Evolutionary conservation across 495 filamentous ascomycete species (phyloP).

Genomic region (Podospora australis): DNA sequence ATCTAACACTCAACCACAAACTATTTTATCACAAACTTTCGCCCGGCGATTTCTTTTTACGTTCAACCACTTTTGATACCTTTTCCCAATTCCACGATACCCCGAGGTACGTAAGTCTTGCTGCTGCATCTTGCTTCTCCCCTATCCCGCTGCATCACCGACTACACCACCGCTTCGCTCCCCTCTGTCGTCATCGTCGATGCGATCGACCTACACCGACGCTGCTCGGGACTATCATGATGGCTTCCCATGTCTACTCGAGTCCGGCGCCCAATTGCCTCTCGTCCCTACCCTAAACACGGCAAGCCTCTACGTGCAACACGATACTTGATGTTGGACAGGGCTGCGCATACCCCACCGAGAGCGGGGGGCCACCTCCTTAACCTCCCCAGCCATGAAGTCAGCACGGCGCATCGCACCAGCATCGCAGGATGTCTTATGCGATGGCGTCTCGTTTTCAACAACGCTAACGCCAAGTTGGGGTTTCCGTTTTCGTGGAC

Average conservation of each 20-base stretch:
- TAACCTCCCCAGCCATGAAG: slow-evolving; percentile 18
- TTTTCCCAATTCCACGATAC: slow-evolving; percentile 9
- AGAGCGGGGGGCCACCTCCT: slow-evolving; percentile 23
- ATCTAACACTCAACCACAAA: slow-evolving; percentile 15
- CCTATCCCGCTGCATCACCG: slow-evolving; percentile 10
- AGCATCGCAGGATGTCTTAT: slow-evolving; percentile 5
- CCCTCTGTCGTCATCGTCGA: slow-evolving; percentile 32
- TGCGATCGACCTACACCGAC: slow-evolving; percentile 16
- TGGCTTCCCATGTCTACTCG: too few species aligned
- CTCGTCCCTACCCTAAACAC: too few species aligned
- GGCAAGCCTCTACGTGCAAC: too few species aligned
- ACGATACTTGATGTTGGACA: slow-evolving; percentile 10
- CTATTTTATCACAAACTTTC: slow-evolving; percentile 9
- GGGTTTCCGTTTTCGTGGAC: slow-evolving; percentile 5
- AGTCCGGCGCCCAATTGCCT: too few species aligned
- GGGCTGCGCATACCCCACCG: slow-evolving; percentile 26
- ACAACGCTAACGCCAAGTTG: not conserved
- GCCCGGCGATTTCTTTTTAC: too few species aligned
- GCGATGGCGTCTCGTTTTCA: not conserved
- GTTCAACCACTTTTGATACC: too few species aligned
- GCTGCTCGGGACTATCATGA: not conserved
- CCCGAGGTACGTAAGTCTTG: slow-evolving; percentile 23
- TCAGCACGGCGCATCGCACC: slow-evolving; percentile 23
- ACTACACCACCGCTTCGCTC: slow-evolving; percentile 16
- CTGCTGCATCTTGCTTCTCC: slow-evolving; percentile 8